Evolutionary conservation across 2,329 filamentous ascomycete genomes (phyloP).

Genomic region (Fonsecaea pedrosoi): DNA sequence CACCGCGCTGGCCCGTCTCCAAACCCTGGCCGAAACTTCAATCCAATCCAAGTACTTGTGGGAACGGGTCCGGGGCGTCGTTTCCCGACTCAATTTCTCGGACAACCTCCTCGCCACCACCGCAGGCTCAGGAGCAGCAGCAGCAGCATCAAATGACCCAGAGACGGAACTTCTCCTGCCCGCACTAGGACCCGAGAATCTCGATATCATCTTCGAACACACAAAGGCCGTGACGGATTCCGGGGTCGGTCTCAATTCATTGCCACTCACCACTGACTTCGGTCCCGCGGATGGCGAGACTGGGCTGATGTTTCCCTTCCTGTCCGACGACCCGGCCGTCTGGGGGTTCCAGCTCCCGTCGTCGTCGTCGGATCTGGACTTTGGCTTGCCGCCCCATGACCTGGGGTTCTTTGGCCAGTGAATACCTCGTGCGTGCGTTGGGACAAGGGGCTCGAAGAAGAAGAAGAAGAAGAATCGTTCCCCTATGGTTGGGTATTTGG

Average conservation of each 20-base stretch:
- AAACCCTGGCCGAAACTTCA: conserved; percentile 12
- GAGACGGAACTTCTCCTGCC: background rate
- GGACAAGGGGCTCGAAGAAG: background rate
- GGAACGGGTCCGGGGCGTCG: conserved; percentile 15
- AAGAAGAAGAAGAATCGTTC: no score
- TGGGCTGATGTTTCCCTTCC: background rate
- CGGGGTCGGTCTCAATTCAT: background rate
- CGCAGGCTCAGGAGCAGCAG: background rate
- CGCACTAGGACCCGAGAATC: background rate
- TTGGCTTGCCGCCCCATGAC: conserved; percentile 13
- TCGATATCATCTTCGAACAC: background rate
- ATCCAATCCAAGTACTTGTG: conserved; percentile 16
- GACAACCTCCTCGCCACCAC: background rate
- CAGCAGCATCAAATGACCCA: background rate
- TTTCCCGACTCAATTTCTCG: conserved; percentile 9
- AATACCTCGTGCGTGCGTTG: conserved; percentile 4
- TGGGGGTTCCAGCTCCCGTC: conserved; percentile 14
- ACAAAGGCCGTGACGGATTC: background rate
- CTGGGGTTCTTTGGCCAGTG: conserved; percentile 1
- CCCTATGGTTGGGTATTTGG: background rate
- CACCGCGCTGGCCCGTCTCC: conserved; percentile 18
- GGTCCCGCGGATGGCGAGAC: background rate
- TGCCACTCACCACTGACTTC: background rate
- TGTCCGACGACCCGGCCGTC: background rate
- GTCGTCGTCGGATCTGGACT: conserved; percentile 10